Conservation (phyloP, 1,139 yeast species). For the Diutina sp. region DNA sequence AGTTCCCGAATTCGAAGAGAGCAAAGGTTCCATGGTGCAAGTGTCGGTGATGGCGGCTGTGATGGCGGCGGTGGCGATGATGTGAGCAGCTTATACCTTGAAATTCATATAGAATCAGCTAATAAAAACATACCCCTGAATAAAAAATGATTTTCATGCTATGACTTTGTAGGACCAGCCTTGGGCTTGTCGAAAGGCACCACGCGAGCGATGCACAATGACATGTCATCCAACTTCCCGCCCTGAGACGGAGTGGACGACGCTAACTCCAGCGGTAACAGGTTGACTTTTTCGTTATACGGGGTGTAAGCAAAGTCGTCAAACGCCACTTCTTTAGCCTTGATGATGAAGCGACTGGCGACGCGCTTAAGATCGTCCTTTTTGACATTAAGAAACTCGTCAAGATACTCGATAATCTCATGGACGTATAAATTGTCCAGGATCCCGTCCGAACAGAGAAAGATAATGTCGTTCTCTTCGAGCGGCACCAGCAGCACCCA, state of each 20-base stretch:
- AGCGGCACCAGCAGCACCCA: slow-evolving; percentile 32
- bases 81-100: background rate
- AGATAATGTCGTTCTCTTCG: slow-evolving; percentile 27
- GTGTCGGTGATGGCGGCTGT: background rate
- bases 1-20: background rate
- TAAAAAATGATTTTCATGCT: background rate
- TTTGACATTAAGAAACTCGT: slow-evolving; percentile 16
- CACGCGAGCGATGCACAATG: slow-evolving; percentile 37
- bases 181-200: slow-evolving; percentile 5
- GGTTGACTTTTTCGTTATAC: slow-evolving; percentile 38
- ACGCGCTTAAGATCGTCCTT: slow-evolving; percentile 21
- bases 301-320: slow-evolving; percentile 45
- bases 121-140: background rate
- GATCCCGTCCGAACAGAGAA: slow-evolving; percentile 43
- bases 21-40: background rate
- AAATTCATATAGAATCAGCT: background rate
- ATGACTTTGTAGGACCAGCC: background rate
- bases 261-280: slow-evolving; percentile 19
- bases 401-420: slow-evolving; percentile 29
- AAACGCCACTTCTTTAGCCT: slow-evolving; percentile 38
- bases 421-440: slow-evolving; percentile 39
- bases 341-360: slow-evolving; percentile 25
- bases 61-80: background rate
- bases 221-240: slow-evolving; percentile 46
- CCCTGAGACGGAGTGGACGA: slow-evolving; percentile 30